These are phyloP conservation scores for Melampsora abietis-canadensis DNA, from an alignment of 1,284 basidiomycete species.

Conservation along the genomic window DNA sequence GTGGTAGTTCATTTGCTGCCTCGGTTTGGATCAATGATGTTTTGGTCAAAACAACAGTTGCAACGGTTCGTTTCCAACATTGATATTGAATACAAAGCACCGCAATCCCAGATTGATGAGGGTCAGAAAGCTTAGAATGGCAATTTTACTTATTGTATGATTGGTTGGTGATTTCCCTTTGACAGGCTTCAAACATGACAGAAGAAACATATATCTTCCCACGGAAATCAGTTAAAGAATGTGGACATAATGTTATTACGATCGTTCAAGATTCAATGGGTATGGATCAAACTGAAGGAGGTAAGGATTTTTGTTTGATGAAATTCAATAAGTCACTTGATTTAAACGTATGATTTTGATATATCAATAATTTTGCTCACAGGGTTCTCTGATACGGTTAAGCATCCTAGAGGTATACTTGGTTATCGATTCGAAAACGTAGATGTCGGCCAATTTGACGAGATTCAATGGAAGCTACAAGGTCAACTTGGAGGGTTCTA, in stretches of 20 bases:
- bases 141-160: background rate
- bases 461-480: slow-evolving; percentile 48
- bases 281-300: slow-evolving; percentile 39
- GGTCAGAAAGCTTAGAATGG: too few species aligned
- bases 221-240: background rate
- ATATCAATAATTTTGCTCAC: background rate
- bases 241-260: slow-evolving; percentile 46
- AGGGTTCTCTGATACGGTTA: slow-evolving; percentile 45
- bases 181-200: slow-evolving; percentile 12
- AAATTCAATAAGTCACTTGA: too few species aligned
- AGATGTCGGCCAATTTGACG: background rate
- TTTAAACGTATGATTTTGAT: background rate
- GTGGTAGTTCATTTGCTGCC: slow-evolving; percentile 47
- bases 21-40: slow-evolving; percentile 48
- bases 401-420: slow-evolving; percentile 49
- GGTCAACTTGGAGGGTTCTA: slow-evolving; percentile 47
- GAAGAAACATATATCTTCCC: slow-evolving; percentile 16
- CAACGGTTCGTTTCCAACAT: slow-evolving; percentile 8
- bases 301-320: slow-evolving; percentile 1
- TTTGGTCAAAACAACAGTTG: slow-evolving; percentile 45
- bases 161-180: background rate
- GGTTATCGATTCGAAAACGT: slow-evolving; percentile 44
- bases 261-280: slow-evolving; percentile 50
- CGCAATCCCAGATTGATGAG: background rate
- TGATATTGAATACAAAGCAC: slow-evolving; percentile 3